Percentiles rank a stretch among this genome's conserved stretches.
These are phyloP conservation scores for Cladophialophora chaetospira DNA, from an alignment of 2,329 filamentous ascomycete species.

Conservation along the genomic window DNA sequence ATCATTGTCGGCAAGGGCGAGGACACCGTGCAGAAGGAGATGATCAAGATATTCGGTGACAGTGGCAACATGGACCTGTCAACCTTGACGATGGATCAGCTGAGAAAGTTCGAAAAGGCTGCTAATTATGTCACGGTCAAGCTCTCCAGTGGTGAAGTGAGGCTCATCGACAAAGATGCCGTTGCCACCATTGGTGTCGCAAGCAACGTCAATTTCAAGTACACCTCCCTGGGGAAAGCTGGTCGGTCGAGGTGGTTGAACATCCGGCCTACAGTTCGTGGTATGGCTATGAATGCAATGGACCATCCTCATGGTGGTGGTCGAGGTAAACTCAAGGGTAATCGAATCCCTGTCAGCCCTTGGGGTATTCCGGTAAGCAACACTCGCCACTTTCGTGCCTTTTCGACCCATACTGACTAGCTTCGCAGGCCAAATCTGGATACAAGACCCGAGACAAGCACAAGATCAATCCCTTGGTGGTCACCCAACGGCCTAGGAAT, in stretches of 20 bases:
- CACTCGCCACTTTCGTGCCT: constrained; percentile 4
- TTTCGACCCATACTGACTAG: constrained; percentile 12
- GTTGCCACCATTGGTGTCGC: constrained; percentile 93
- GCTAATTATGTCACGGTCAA: constrained; percentile 80
- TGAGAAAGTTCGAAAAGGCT: constrained; percentile 56
- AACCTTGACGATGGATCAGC: constrained; percentile 41
- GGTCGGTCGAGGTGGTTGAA: constrained; percentile 91
- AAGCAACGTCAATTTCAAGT: constrained; percentile 91
- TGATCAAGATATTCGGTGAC: constrained; percentile 33
- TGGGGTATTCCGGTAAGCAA: constrained; percentile 89
- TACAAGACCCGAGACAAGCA: constrained; percentile 89
- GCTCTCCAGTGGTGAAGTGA: constrained; percentile 88
- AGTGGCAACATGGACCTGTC: constrained; percentile 35
- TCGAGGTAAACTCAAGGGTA: constrained; percentile 99
- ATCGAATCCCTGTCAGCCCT: constrained; percentile 88
- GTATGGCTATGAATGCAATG: constrained; percentile 97
- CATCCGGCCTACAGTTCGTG: constrained; percentile 91
- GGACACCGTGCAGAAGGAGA: constrained; percentile 51
- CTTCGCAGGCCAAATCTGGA: constrained; percentile 54
- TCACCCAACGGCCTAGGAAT: constrained; percentile 80
- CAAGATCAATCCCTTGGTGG: constrained; percentile 90
- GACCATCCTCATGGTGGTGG: constrained; percentile 99
- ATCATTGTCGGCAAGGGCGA: constrained; percentile 88
- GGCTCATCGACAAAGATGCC: constrained; percentile 85
- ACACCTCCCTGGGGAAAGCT: constrained; percentile 89